A percentile compares a stretch with the other conserved stretches of the same genome.
These are phyloP conservation scores for Backusella tuberculispora DNA, from an alignment of 192 early-diverging fungal species.

Conservation along the genomic window DNA sequence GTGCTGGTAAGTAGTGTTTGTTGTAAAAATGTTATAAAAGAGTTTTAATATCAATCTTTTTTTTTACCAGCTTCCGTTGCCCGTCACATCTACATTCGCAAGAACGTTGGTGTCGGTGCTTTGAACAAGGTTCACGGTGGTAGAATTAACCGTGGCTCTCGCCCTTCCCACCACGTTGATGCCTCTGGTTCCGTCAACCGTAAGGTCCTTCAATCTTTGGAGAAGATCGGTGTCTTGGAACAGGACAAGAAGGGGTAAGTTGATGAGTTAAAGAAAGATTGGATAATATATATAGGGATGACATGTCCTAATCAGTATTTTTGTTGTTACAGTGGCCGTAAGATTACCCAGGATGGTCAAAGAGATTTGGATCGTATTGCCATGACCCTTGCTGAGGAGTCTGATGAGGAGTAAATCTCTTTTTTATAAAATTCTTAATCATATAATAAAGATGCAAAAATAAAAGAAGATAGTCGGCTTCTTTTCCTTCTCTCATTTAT, in stretches of 20 bases:
- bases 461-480: constrained; percentile 6
- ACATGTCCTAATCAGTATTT: not conserved
- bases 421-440: constrained; percentile 1
- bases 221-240: constrained; percentile 98
- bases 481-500: constrained; percentile 5
- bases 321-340: constrained; percentile 74
- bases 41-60: not conserved
- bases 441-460: constrained; percentile 11
- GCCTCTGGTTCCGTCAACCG: constrained; percentile 91
- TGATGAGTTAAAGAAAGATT: not conserved
- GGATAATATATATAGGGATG: not conserved
- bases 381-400: constrained; percentile 44
- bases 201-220: constrained; percentile 97
- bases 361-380: constrained; percentile 99
- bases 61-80: constrained; percentile 79
- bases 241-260: constrained; percentile 81
- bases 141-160: constrained; percentile 87
- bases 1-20: constrained; percentile 68
- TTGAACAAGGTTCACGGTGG: constrained; percentile 95
- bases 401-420: constrained; percentile 39
- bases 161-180: constrained; percentile 88
- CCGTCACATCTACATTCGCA: constrained; percentile 98
- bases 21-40: not conserved
- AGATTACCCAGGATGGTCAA: constrained; percentile 94
- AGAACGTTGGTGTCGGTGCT: constrained; percentile 92